These are phyloP conservation scores for Martiniozyma abietophila DNA, from an alignment of 805 yeast genomes.

Conservation along the genomic window DNA sequence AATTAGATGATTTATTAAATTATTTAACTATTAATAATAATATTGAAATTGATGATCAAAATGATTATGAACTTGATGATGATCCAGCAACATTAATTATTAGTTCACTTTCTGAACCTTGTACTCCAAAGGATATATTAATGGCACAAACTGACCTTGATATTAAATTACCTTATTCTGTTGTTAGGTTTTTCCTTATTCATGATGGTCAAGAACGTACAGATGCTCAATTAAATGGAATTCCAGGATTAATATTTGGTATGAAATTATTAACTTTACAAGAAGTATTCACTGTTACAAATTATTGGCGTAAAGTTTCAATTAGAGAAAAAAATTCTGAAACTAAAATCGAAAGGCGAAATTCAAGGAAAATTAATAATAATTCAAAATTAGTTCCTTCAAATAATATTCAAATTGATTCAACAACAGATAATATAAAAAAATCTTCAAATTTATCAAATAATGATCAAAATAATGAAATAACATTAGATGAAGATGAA, in stretches of 20 bases:
- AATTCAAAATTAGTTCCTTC: no score
- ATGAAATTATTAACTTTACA: constrained; percentile 69
- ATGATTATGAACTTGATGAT: no score
- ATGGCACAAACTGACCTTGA: constrained; percentile 75
- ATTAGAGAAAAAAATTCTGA: constrained; percentile 6
- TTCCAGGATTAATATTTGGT: constrained; percentile 69
- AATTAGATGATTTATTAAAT: constrained; percentile 32
- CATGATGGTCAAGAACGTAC: constrained; percentile 93
- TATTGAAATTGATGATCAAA: constrained; percentile 44
- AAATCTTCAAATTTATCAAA: not conserved
- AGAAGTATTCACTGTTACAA: constrained; percentile 67
- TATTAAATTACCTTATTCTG: constrained; percentile 63
- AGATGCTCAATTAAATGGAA: no score
- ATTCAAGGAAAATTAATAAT: not conserved
- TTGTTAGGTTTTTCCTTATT: constrained; percentile 56
- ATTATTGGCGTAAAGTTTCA: constrained; percentile 71
- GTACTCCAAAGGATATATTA: constrained; percentile 61
- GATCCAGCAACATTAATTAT: no score
- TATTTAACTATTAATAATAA: no score
- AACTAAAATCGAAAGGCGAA: not conserved
- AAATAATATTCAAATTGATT: not conserved
- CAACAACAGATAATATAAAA: constrained; percentile 4
- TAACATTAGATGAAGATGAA: not conserved
- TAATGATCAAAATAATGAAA: not conserved
- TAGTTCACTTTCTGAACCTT: constrained; percentile 33